phyloP scores from a whole-genome alignment of 441 rosid species.

The Biscutella laevigata region DNA sequence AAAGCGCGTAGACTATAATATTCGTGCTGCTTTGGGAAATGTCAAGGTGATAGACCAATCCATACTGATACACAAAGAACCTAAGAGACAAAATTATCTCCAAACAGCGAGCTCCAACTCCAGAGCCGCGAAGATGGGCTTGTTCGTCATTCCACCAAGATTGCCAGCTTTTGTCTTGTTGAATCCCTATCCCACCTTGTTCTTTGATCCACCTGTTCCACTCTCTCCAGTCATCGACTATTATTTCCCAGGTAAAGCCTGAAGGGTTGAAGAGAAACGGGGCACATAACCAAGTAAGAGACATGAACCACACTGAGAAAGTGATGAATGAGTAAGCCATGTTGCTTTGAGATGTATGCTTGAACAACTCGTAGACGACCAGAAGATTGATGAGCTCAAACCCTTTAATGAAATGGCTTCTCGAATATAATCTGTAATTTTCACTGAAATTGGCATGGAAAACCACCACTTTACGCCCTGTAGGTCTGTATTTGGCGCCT shows the following conservation, averaged over 20 bases:
- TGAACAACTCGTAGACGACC: slow-evolving; percentile 78
- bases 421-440: slow-evolving; percentile 81
- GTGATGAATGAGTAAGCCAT: slow-evolving; percentile 79
- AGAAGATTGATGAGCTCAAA: slow-evolving; percentile 73
- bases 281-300: slow-evolving; percentile 89
- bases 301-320: slow-evolving; percentile 96
- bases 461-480: slow-evolving; percentile 93
- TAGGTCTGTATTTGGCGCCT: slow-evolving; percentile 89
- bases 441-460: slow-evolving; percentile 91
- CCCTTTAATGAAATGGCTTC: slow-evolving; percentile 93
- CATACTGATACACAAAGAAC: slow-evolving; percentile 92
- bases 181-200: slow-evolving; percentile 97
- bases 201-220: slow-evolving; percentile 98
- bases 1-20: slow-evolving; percentile 78
- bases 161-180: slow-evolving; percentile 94
- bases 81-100: slow-evolving; percentile 77
- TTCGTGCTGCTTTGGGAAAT: slow-evolving; percentile 77
- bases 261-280: slow-evolving; percentile 94
- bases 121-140: slow-evolving; percentile 67
- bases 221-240: slow-evolving; percentile 96
- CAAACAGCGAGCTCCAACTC: slow-evolving; percentile 61
- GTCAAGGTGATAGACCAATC: slow-evolving; percentile 96
- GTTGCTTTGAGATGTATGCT: slow-evolving; percentile 74
- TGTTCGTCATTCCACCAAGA: slow-evolving; percentile 99
- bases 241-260: slow-evolving; percentile 77